Evolutionary conservation across 805 yeast genomes (phyloP).

Genomic region (Ogataea chonburiensis): DNA sequence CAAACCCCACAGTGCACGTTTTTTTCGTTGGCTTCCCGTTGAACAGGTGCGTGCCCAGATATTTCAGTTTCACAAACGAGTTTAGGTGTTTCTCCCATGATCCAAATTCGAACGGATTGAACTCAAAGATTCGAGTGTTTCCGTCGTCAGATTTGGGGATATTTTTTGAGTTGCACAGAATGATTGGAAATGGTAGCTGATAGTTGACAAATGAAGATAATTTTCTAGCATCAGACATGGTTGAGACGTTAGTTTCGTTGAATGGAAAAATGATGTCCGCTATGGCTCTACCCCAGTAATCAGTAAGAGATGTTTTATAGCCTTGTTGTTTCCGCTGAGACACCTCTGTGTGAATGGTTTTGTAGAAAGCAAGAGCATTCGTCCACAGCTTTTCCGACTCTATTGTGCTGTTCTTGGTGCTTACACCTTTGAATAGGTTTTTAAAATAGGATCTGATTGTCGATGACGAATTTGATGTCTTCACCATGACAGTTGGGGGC

Average conservation of each 20-base stretch:
- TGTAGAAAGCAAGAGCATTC: slow-evolving; percentile 46
- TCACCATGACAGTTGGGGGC: slow-evolving; percentile 12
- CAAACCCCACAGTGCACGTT: slow-evolving; percentile 51
- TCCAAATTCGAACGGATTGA: slow-evolving; percentile 67
- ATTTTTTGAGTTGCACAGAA: slow-evolving; percentile 40
- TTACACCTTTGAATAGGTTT: slow-evolving; percentile 10
- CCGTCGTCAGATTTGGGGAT: slow-evolving; percentile 34
- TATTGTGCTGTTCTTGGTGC: slow-evolving; percentile 1
- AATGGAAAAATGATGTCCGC: slow-evolving; percentile 44
- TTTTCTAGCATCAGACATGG: slow-evolving; percentile 40
- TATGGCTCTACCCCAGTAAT: slow-evolving; percentile 68
- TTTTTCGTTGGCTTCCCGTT: slow-evolving; percentile 41
- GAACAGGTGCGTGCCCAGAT: slow-evolving; percentile 48
- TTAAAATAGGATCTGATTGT: slow-evolving; percentile 15
- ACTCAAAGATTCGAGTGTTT: slow-evolving; percentile 53
- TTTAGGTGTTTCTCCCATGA: slow-evolving; percentile 55
- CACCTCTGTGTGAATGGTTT: slow-evolving; percentile 52
- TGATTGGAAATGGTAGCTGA: slow-evolving; percentile 51
- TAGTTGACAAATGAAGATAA: slow-evolving; percentile 37
- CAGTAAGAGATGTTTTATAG: slow-evolving; percentile 57
- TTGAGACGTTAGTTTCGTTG: slow-evolving; percentile 32
- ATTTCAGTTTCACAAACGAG: slow-evolving; percentile 50
- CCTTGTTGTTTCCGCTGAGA: slow-evolving; percentile 52
- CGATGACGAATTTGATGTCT: slow-evolving; percentile 15
- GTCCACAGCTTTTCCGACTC: slow-evolving; percentile 17